Conservation (phyloP, 768 basidiomycete species). For the Pleurotus pulmonarius region DNA sequence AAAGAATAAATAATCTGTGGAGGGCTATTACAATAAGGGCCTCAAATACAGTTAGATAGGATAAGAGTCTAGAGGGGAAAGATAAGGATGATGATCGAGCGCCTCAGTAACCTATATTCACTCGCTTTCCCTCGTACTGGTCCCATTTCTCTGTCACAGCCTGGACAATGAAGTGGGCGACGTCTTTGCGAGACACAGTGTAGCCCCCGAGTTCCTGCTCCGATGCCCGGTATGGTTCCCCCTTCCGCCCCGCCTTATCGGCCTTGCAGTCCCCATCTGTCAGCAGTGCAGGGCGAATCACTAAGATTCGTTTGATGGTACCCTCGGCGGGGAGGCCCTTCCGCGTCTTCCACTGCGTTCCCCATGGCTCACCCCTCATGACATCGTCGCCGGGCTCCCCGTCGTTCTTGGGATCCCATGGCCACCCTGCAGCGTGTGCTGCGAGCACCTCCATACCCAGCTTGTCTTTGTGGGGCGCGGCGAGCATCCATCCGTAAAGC, state of each 20-base stretch:
- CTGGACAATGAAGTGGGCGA: constrained; percentile 62
- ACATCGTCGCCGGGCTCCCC: constrained; percentile 40
- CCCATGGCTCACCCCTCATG: constrained; percentile 42
- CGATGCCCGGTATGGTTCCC: constrained; percentile 39
- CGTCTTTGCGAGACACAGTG: constrained; percentile 60
- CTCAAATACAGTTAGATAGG: too few relatives aligned
- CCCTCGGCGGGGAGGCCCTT: constrained; percentile 41
- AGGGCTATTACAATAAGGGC: too few relatives aligned
- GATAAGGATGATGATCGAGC: too few relatives aligned
- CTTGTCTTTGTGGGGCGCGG: constrained; percentile 56
- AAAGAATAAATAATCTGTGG: too few relatives aligned
- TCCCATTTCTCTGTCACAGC: constrained; percentile 43
- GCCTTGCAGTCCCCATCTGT: constrained; percentile 52
- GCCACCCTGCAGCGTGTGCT: constrained; percentile 44
- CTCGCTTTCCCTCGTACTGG: constrained; percentile 45
- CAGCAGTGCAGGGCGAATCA: constrained; percentile 56
- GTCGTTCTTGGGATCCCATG: constrained; percentile 36
- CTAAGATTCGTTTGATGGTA: constrained; percentile 37
- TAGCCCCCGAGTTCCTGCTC: constrained; percentile 42
- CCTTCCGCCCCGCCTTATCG: constrained; percentile 25
- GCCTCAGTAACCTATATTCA: constrained; percentile 44
- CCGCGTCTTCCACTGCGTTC: constrained; percentile 36
- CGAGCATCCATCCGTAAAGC: constrained; percentile 43
- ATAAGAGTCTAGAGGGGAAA: too few relatives aligned
- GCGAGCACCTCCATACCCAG: constrained; percentile 51